Evolutionary conservation across 2,329 filamentous ascomycete genomes (phyloP).

Genomic region (Xylaria multiplex): DNA sequence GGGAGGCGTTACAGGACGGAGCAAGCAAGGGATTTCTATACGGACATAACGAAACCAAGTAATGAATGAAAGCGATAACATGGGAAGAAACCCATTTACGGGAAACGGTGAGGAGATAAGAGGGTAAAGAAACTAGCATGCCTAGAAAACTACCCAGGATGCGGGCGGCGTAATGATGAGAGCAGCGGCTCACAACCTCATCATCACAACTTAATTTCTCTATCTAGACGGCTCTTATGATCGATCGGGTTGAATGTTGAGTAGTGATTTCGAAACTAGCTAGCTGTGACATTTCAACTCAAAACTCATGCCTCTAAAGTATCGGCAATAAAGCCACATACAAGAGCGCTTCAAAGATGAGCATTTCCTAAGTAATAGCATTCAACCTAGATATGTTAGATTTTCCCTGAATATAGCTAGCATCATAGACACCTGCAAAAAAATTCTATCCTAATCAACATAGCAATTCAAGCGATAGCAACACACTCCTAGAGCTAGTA

Average conservation of each 20-base stretch:
- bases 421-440: background rate
- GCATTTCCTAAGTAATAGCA: too few species aligned
- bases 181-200: too few species aligned
- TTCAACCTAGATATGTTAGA: too few species aligned
- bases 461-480: background rate
- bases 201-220: background rate
- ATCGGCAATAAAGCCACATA: too few species aligned
- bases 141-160: background rate
- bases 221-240: background rate
- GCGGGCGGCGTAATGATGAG: background rate
- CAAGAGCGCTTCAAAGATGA: too few species aligned
- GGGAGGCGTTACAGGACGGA: conserved; percentile 21
- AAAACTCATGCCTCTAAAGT: too few species aligned
- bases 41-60: conserved; percentile 13
- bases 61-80: conserved; percentile 17
- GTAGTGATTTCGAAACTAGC: background rate
- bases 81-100: background rate
- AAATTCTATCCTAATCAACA: background rate
- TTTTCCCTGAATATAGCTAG: background rate
- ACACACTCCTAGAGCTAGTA: background rate
- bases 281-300: background rate
- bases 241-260: background rate
- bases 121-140: background rate
- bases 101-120: background rate
- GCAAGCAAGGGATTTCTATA: conserved; percentile 10